Conservation (phyloP, 1,284 basidiomycete species). For the Quambalaria eucalypti region DNA sequence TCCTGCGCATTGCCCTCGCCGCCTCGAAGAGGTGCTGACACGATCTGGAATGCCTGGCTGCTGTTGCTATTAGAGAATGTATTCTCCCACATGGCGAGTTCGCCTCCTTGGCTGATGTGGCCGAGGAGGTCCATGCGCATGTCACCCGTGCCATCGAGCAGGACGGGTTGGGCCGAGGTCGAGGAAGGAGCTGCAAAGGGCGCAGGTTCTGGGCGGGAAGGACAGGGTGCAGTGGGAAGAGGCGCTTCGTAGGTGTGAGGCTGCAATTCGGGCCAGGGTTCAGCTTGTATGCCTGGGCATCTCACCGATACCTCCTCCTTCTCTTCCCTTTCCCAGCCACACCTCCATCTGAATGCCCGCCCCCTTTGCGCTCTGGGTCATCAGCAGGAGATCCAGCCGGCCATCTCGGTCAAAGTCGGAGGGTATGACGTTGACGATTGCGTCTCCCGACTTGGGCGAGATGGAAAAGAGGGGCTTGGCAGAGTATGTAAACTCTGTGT, state of each 20-base stretch:
- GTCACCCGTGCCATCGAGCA: slow-evolving; percentile 75
- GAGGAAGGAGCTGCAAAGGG: too few species aligned
- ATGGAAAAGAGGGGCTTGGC: slow-evolving; percentile 50
- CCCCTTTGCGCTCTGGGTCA: slow-evolving; percentile 51
- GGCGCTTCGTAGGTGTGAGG: too few species aligned
- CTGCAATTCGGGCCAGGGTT: too few species aligned
- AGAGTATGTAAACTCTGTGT: slow-evolving; percentile 55
- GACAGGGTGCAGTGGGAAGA: too few species aligned
- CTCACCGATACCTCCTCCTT: slow-evolving; percentile 63
- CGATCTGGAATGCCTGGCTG: neutral
- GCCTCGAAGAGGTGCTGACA: neutral
- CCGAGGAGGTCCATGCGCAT: slow-evolving; percentile 83
- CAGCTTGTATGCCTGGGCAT: slow-evolving; percentile 1
- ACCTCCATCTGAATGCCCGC: slow-evolving; percentile 63
- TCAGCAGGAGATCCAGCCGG: slow-evolving; percentile 76
- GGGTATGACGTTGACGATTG: slow-evolving; percentile 66
- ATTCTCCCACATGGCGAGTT: slow-evolving; percentile 62
- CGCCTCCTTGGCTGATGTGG: slow-evolving; percentile 51
- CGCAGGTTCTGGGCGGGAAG: too few species aligned
- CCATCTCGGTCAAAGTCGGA: slow-evolving; percentile 90
- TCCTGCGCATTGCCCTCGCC: neutral
- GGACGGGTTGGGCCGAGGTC: slow-evolving; percentile 66
- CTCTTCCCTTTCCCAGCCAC: slow-evolving; percentile 55
- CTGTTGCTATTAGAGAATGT: slow-evolving; percentile 51
- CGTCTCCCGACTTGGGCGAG: slow-evolving; percentile 18